A percentile compares a stretch with the other conserved stretches of the same genome.
phyloP scores from a whole-genome alignment of 2,329 filamentous ascomycete genomes.

The Massarina eburnea region DNA sequence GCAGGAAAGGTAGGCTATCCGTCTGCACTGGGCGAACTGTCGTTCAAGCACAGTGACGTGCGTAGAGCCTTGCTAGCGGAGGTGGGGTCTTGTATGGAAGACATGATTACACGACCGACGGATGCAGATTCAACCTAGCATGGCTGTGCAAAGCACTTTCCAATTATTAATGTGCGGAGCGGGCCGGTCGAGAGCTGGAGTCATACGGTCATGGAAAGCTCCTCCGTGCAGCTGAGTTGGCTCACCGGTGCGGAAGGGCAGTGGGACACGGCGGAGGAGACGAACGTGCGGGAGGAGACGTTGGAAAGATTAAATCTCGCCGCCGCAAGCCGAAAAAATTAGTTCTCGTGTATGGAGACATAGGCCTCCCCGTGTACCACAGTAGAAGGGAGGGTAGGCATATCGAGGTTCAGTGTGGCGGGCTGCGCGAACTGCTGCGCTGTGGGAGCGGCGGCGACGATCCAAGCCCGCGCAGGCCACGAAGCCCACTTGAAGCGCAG shows the following conservation, averaged over 20 bases:
- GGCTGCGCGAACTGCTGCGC: constrained; percentile 28
- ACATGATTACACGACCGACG: constrained; percentile 13
- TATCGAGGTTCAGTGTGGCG: constrained; percentile 23
- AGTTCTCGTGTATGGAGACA: neutral
- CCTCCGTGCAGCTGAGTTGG: constrained; percentile 14
- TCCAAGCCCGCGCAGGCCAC: too few species aligned
- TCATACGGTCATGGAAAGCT: constrained; percentile 18
- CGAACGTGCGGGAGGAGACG: neutral
- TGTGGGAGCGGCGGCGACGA: constrained; percentile 9
- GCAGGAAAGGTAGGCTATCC: too few species aligned
- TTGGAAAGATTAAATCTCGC: neutral
- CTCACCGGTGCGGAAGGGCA: constrained; percentile 13
- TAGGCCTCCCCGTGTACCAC: too few species aligned
- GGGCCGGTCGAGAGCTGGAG: constrained; percentile 21
- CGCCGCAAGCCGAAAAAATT: neutral
- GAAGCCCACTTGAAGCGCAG: neutral
- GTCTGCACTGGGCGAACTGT: constrained; percentile 14
- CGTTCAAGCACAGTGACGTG: constrained; percentile 24
- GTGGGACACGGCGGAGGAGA: neutral
- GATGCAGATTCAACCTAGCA: neutral
- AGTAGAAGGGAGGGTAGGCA: neutral
- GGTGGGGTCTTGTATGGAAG: constrained; percentile 17
- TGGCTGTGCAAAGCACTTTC: neutral
- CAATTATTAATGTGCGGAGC: constrained; percentile 16
- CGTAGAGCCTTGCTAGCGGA: constrained; percentile 30